Evolutionary conservation across 306 rosid genomes (phyloP).

Genomic region (Casuarina cunninghamiana): DNA sequence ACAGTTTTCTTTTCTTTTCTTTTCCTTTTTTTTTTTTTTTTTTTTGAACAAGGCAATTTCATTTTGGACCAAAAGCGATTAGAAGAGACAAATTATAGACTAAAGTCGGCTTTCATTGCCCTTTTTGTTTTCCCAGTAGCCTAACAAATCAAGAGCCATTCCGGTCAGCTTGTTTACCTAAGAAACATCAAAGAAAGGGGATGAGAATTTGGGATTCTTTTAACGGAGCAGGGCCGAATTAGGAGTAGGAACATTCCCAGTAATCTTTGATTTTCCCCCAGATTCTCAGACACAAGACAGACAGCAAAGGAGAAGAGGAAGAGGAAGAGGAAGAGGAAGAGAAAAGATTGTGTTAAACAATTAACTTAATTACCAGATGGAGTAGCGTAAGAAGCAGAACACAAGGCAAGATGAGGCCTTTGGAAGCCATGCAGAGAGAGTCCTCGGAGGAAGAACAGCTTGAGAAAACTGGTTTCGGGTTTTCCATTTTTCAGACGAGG

Average conservation of each 20-base stretch:
- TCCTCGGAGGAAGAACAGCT: not conserved
- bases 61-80: not conserved
- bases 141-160: not conserved
- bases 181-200: not conserved
- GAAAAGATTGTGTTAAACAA: not conserved
- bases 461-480: too few species aligned
- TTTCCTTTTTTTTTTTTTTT: not conserved
- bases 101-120: not conserved
- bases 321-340: not conserved
- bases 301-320: not conserved
- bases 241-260: not conserved
- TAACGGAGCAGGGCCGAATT: not conserved
- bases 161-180: not conserved
- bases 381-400: conserved; percentile 29
- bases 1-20: not conserved
- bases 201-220: not conserved
- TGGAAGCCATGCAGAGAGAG: conserved; percentile 21
- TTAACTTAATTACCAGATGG: conserved; percentile 29
- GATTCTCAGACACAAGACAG: conserved; percentile 5
- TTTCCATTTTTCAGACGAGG: too few species aligned
- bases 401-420: conserved; percentile 6
- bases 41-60: too few species aligned
- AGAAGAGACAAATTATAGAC: not conserved
- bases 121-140: not conserved
- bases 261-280: not conserved